Evolutionary conservation across 2,329 filamentous ascomycete genomes (phyloP), one percentile per base, ranked within the genome.

Genomic region (Sporothrix luriei): DNA sequence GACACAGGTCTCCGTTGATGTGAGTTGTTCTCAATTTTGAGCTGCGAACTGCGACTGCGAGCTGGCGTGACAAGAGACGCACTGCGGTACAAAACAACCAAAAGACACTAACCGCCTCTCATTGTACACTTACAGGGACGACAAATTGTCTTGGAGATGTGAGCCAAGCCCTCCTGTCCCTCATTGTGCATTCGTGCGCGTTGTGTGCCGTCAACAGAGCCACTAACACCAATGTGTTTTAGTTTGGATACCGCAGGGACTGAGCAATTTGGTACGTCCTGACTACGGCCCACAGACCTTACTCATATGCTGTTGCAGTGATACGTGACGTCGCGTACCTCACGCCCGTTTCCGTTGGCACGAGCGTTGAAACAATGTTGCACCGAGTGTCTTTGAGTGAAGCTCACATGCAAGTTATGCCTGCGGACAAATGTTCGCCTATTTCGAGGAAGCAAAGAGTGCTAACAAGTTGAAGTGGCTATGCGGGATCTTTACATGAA

Each of bases 401-500:
- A 46, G 57, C 9, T 10, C 13, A 43, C 55, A 46, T 29, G 38
- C 40, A 9, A 46, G 7, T 46, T 21, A 19, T 29, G 38, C 7
- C 38, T 24, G 51, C 21, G n/a, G 21, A 13, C 21, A 10, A 14
- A 14, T 7, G 21, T 26, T 24, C 2, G 11, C 4, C 21, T 26
- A n/a, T 5, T 26, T 21, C 49, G 10, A 26, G 21, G 2, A 11
- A 13, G 4, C 10, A 26, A 33, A 24, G 16, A 14, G 3, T 61
- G 26, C 57, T 61, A 46, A 61, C 38, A 43, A 26, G 48, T 6
- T n/a, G 26, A 72, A 88, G 84, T 88, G 75, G 85, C 86, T 69
- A 88, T 88, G 86, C 86, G 91, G 77, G 92, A 95, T 78, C 84
- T 94, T 59, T 95, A 97, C 82, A 96, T 97, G 92, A 95, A 95